Evolutionary conservation across 495 filamentous ascomycete genomes (phyloP), one percentile per base, ranked within the genome.

Genomic region (Hypomontagnella monticulosa): DNA sequence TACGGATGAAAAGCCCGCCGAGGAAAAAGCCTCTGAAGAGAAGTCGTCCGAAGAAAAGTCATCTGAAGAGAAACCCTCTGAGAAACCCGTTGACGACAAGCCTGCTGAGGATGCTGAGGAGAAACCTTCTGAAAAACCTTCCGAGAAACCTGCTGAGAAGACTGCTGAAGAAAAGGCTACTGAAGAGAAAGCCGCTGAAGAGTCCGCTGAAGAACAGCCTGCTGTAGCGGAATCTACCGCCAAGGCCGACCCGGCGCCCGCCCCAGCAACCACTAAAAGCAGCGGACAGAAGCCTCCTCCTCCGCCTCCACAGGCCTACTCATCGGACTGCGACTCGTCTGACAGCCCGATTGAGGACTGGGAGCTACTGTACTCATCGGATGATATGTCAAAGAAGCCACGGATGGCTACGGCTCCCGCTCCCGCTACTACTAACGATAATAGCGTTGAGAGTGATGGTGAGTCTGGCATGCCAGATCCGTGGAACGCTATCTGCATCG

Each of bases 401-500:
- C 75, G 80, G 36, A 71, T 73, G 65, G 69, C 74, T 1, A 34
- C 58, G 7, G 53, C 69, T 4, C 55, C 44, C 4, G 33, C 71
- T 1, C 63, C 76, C 0, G 53, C 77, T 0, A 67, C 74, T 0
- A 59, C 71, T 0, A 47, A 70, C 15, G 72, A 72, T n/a, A 67
- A 69, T 3, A 57, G 66, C 3, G 61, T 67, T 1, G 77, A 72
- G 36, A 78, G 71, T 50, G 79, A 79, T 63, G 81, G 80, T 3
- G 81, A 83, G 54, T 79, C 80, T 48, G 75, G 73, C 27, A 67
- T 80, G 57, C 78, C 81, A 1, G 79, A 79, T 40, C 81, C 81
- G 30, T 83, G 81, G 81, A 83, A 83, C 47, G 80, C 80, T 33
- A 78, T 83, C 62, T 79, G 78, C 69, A 78, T 83, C 16, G 75